phyloP scores from a whole-genome alignment of 129 eudicot genomes.

The Deinandra increscens region DNA sequence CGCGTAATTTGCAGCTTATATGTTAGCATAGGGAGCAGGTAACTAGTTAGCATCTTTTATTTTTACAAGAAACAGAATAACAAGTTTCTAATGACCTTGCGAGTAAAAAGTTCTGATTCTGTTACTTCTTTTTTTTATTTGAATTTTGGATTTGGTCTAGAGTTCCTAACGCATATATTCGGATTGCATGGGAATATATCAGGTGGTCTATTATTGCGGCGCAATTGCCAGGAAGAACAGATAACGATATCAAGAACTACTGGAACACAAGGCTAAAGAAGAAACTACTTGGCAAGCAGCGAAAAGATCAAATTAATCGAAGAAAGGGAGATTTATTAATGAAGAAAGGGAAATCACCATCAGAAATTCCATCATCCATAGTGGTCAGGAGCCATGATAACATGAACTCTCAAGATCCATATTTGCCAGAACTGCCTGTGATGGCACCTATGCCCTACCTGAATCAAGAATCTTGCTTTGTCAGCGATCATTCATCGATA shows the following conservation, averaged over 20 bases:
- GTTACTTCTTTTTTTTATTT: neutral
- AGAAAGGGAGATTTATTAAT: conserved; percentile 31
- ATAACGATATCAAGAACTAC: conserved; percentile 86
- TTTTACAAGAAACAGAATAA: neutral
- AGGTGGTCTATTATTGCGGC: conserved; percentile 98
- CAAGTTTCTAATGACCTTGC: neutral
- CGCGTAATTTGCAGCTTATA: conserved; percentile 78
- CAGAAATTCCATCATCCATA: conserved; percentile 40
- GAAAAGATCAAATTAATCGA: conserved; percentile 47
- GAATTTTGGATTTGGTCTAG: neutral
- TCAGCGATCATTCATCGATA: conserved; percentile 58
- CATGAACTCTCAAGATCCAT: conserved; percentile 30
- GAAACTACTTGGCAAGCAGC: conserved; percentile 75
- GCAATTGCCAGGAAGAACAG: conserved; percentile 85
- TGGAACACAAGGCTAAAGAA: conserved; percentile 88
- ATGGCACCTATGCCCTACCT: conserved; percentile 44
- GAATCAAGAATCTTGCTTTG: conserved; percentile 34
- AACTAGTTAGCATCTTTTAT: neutral
- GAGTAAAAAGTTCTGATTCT: too few species aligned
- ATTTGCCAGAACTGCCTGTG: conserved; percentile 44
- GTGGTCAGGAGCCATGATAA: conserved; percentile 18
- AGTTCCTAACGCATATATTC: neutral
- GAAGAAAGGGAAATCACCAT: conserved; percentile 40
- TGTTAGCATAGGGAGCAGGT: conserved; percentile 94
- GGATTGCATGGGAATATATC: conserved; percentile 19